A percentile compares a stretch with the other conserved stretches of the same genome.
Evolutionary conservation across 169 alveolate genomes (phyloP).

Genomic region (Plasmodium cynomolgi): DNA sequence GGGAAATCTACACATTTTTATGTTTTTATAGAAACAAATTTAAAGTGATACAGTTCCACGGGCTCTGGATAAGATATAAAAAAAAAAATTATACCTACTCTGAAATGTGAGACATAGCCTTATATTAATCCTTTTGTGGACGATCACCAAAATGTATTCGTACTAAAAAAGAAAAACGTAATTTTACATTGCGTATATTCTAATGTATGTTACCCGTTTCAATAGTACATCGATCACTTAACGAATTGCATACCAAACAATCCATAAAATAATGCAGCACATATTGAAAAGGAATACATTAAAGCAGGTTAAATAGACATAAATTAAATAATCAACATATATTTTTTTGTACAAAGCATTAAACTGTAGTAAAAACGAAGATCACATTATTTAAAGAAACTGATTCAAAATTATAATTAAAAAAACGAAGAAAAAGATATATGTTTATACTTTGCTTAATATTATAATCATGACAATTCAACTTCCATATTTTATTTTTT

Average conservation of each 20-base stretch:
- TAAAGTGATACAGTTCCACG: neutral
- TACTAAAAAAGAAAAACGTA: neutral
- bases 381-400: neutral
- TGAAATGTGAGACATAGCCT: neutral
- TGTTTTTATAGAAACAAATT: neutral
- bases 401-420: neutral
- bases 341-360: neutral
- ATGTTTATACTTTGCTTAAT: neutral
- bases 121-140: neutral
- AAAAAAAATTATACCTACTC: neutral
- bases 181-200: neutral
- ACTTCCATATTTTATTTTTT: neutral
- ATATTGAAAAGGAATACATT: neutral
- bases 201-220: neutral
- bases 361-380: neutral
- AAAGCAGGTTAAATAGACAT: neutral
- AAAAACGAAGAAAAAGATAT: neutral
- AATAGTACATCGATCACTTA: neutral
- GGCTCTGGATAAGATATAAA: neutral
- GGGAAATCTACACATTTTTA: neutral
- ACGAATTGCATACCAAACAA: neutral
- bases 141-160: neutral
- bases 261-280: neutral
- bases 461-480: neutral
- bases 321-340: neutral